These are phyloP conservation scores for Pseudocercospora macadamiae DNA, from an alignment of 2,329 filamentous ascomycete genomes.

Conservation along the genomic window DNA sequence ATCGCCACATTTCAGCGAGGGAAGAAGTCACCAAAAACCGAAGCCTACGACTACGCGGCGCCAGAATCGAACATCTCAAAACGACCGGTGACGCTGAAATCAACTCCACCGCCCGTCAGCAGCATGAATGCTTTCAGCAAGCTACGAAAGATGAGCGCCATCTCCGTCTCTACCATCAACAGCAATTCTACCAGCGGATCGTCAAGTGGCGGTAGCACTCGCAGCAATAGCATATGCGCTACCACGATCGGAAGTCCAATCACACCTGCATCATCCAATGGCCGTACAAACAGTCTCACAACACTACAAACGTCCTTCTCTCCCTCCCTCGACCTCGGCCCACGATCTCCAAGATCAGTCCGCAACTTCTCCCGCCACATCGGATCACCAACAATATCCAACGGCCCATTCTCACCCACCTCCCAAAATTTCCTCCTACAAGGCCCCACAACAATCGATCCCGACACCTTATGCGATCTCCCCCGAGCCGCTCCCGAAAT, in stretches of 20 bases:
- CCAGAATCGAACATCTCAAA: constrained; percentile 62
- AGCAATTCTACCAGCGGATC: constrained; percentile 39
- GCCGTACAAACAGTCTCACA: constrained; percentile 31
- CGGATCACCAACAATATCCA: constrained; percentile 20
- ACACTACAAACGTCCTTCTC: constrained; percentile 27
- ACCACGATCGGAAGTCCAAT: constrained; percentile 28
- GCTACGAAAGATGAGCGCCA: constrained; percentile 33
- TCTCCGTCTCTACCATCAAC: constrained; percentile 27
- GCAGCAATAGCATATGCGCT: constrained; percentile 34
- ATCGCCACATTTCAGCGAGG: constrained; percentile 54
- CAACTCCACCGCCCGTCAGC: constrained; percentile 34
- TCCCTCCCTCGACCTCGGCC: constrained; percentile 13
- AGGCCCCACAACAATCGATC: constrained; percentile 43
- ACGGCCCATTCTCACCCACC: constrained; percentile 18
- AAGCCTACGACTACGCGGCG: constrained; percentile 72
- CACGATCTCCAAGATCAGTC: constrained; percentile 28
- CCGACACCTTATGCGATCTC: constrained; percentile 47
- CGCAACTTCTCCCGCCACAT: constrained; percentile 33
- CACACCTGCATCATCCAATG: constrained; percentile 26
- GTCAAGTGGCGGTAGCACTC: constrained; percentile 33
- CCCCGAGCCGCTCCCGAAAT: constrained; percentile 40
- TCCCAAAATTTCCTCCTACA: constrained; percentile 23
- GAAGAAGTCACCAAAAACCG: constrained; percentile 64
- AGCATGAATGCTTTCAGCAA: constrained; percentile 34
- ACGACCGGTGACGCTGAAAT: constrained; percentile 45